Base-by-base conservation (phyloP, 1,139 yeast genomes). In the Debaryomyces coudertii region DNA sequence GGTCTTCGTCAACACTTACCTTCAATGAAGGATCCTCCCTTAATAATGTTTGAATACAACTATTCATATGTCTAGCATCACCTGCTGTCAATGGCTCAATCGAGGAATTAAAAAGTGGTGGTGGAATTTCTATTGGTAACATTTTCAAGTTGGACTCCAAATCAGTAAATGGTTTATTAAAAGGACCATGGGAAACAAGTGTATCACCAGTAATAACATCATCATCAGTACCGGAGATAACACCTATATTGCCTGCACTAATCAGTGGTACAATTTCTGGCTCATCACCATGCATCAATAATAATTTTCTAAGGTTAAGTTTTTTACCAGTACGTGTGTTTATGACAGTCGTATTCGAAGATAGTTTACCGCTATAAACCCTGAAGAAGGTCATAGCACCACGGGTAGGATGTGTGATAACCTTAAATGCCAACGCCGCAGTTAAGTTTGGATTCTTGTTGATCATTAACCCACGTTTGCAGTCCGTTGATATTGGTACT, bases 151-250 rank as follows among this genome's bases (percentile, higher is more conserved):
- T 60, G 22, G 73, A 48, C 48, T 85, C 83, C n/a, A 67, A 52
- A 5, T 77, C 66, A 1, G 77, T 80, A 51, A 82, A 83, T 48
- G 70, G 73, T 51, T 80, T 80, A 38, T 71, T 60, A 2, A 69
- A 57, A 1, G 62, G 56, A 1, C 74, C 76, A 56, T 82, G 83
- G 1, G 85, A 75, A 2, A 89, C 79, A 8, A 93, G 68, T 0
- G 98, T 93, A 61, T 93, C 99, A 2, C 99, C 99, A 0, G 99
- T 93, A 20, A 83, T 75, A 20, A 93, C 79, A 41, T 83, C 85
- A 47, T 85, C 84, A 38, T 68, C 73, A n/a, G 83, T 73, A 1
- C 93, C 93, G 2, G 86, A 74, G 18, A 93, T 79, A 5, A 95
- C 98, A 34, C 98, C 98, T 57, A 93, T 93, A 56, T 88, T 89